A percentile compares a stretch with the other conserved stretches of the same genome.
Conservation (phyloP, 2,329 filamentous ascomycete species). For the Raffaelea deltoideospora region DNA sequence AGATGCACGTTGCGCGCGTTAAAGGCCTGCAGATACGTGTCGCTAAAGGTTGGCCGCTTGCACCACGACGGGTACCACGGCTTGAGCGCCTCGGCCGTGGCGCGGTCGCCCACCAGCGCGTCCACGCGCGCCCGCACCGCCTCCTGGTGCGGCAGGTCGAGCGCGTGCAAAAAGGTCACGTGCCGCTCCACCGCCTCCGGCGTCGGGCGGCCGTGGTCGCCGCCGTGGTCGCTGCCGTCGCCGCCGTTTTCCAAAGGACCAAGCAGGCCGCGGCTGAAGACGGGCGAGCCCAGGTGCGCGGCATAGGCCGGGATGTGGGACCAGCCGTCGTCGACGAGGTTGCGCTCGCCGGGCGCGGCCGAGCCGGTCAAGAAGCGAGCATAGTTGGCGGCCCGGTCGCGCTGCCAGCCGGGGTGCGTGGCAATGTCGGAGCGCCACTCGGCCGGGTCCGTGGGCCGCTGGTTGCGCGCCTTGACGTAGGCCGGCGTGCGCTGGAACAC, state of each 20-base stretch:
- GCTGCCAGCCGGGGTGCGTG: constrained; percentile 31
- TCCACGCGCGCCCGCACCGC: constrained; percentile 28
- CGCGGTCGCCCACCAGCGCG: constrained; percentile 34
- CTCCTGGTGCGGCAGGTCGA: constrained; percentile 27
- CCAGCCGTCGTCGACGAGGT: constrained; percentile 37
- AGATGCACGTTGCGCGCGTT: constrained; percentile 43
- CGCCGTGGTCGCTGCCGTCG: too few species aligned
- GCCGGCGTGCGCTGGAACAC: constrained; percentile 42
- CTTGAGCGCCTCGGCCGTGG: constrained; percentile 36
- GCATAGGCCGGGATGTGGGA: constrained; percentile 22
- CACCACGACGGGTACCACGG: constrained; percentile 47
- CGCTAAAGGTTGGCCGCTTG: constrained; percentile 48
- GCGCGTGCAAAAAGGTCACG: constrained; percentile 19
- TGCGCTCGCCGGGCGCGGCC: constrained; percentile 15
- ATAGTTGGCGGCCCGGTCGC: constrained; percentile 28
- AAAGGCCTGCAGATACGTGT: constrained; percentile 42
- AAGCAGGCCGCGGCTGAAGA: too few species aligned
- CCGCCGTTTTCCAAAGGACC: too few species aligned
- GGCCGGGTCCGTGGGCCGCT: constrained; percentile 23
- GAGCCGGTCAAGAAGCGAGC: constrained; percentile 19
- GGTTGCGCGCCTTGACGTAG: constrained; percentile 21
- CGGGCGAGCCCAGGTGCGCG: constrained; percentile 14
- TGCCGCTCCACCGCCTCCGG: constrained; percentile 7
- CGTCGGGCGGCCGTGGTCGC: too few species aligned
- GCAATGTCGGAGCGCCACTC: constrained; percentile 18